These are phyloP conservation scores for Penicillium herquei DNA, from an alignment of 495 filamentous ascomycete genomes.

Conservation along the genomic window DNA sequence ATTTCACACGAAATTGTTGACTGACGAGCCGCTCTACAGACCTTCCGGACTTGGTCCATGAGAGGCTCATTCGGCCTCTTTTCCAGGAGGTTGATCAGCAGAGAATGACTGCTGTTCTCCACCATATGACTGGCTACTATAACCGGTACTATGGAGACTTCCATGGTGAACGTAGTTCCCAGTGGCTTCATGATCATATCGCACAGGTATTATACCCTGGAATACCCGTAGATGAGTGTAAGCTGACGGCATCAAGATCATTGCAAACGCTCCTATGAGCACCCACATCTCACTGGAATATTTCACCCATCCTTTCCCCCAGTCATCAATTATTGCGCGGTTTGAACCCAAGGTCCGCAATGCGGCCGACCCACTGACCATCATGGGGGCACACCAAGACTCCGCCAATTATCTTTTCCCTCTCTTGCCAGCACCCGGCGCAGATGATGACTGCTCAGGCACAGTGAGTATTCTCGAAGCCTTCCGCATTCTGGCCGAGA, in stretches of 20 bases:
- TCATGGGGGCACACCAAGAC: slow-evolving; percentile 13
- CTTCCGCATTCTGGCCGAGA: slow-evolving; percentile 13
- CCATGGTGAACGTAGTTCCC: slow-evolving; percentile 9
- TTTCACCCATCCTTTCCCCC: slow-evolving; percentile 13
- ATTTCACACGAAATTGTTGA: too few species aligned
- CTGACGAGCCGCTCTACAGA: slow-evolving; percentile 1
- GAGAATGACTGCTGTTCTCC: slow-evolving; percentile 6
- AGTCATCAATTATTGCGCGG: slow-evolving; percentile 14
- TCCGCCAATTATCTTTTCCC: slow-evolving; percentile 18
- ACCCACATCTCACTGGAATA: slow-evolving; percentile 17
- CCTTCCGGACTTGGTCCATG: slow-evolving; percentile 10
- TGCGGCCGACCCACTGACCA: slow-evolving; percentile 10
- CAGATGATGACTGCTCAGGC: slow-evolving; percentile 15
- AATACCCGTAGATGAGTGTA: too few species aligned
- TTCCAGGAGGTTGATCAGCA: slow-evolving; percentile 6
- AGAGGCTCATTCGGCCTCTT: slow-evolving; percentile 9
- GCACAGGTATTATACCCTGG: slow-evolving; percentile 6
- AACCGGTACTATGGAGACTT: slow-evolving; percentile 13
- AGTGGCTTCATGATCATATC: slow-evolving; percentile 15
- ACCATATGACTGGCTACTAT: slow-evolving; percentile 15
- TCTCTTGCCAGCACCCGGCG: slow-evolving; percentile 12
- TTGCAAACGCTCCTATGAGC: slow-evolving; percentile 6
- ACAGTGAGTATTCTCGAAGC: slow-evolving; percentile 15
- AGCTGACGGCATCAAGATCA: slow-evolving; percentile 4
- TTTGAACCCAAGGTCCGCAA: slow-evolving; percentile 17